Evolutionary conservation across 768 basidiomycete genomes (phyloP), one percentile per base, ranked within the genome.

Genomic region (Heimioporus sp.): DNA sequence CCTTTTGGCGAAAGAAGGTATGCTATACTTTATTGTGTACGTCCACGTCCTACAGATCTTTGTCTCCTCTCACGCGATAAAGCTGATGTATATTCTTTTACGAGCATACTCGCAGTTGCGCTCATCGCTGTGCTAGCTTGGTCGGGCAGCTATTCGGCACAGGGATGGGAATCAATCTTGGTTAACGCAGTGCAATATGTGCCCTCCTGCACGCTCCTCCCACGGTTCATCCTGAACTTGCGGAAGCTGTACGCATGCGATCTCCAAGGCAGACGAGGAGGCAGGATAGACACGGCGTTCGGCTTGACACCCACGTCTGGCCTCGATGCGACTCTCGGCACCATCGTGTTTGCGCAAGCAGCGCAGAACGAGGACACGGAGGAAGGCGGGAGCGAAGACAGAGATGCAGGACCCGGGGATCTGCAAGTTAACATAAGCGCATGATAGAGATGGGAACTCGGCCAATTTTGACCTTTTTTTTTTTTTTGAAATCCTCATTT

Each of bases 181-280:
- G 12, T 35, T 4, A 0, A 1, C 8, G 15, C 36, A 7, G 4
- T 44, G 1, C 7, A 44, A 9, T 34, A n/a, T 1, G 21, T 54
- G 15, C 55, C 55, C 15, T 10, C 46, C 3, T 53, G 28, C 35
- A 38, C 12, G 7, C 10, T 49, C 2, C 21, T 20, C 21, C 55
- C 48, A 32, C 42, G 46, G 4, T 44, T 55, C 42, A 43, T 55
- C 42, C 17, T 44, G 20, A 50, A 19, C 40, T 11, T 48, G 2
- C 49, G 39, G 4, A 20, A 37, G 36, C 31, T 48, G 28, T 45
- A 57, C 3, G 46, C 34, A 5, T 28, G 17, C 2, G 46, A 56
- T 19, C 10, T 28, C 6, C 41, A 34, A 17, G 42, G 42, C n/a
- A 28, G 21, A 11, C 17, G 20, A 12, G 46, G 28, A 10, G 41